Evolutionary conservation across 805 yeast genomes (phyloP).

Genomic region (Candida nanaspora): DNA sequence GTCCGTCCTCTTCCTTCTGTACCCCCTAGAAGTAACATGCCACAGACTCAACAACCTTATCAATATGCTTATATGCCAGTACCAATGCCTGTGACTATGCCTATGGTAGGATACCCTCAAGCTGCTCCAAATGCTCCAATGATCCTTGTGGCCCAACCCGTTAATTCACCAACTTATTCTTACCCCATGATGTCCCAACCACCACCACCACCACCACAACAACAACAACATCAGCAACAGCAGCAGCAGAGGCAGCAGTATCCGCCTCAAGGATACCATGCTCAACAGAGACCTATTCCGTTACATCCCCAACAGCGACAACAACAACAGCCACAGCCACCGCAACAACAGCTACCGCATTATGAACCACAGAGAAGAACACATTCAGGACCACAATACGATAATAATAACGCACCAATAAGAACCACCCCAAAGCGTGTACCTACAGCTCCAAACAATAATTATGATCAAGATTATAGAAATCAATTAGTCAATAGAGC

Average conservation of each 20-base stretch:
- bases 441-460: background rate
- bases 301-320: constrained; percentile 4
- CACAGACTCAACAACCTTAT: constrained; percentile 14
- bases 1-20: too few relatives aligned
- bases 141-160: background rate
- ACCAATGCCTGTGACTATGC: background rate
- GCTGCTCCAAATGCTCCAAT: constrained; percentile 11
- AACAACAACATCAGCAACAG: too few relatives aligned
- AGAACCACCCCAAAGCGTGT: background rate
- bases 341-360: constrained; percentile 1
- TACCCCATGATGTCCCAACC: constrained; percentile 7
- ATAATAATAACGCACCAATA: background rate
- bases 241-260: too few relatives aligned
- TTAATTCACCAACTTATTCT: constrained; percentile 3
- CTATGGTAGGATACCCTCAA: constrained; percentile 1
- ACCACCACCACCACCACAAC: constrained; percentile 7
- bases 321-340: constrained; percentile 5
- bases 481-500: background rate
- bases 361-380: background rate
- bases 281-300: constrained; percentile 1
- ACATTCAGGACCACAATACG: background rate
- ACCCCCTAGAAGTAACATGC: background rate
- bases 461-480: background rate
- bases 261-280: too few relatives aligned
- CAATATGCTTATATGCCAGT: constrained; percentile 1